Conservation (phyloP, 768 basidiomycete genomes). For the Suillus occidentalis region DNA sequence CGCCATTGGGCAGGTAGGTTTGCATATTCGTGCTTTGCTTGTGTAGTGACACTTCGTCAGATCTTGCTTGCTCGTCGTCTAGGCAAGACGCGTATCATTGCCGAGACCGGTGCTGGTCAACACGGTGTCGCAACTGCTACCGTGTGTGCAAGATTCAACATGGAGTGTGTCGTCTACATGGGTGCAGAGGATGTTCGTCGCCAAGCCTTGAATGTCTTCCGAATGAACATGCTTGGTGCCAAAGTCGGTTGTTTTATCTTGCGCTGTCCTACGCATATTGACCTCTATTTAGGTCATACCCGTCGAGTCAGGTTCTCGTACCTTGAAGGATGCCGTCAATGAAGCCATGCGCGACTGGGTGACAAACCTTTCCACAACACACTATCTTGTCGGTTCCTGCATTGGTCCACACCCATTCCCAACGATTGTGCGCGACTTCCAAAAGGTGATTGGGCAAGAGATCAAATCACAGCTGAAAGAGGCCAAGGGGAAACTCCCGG, state of each 20-base stretch:
- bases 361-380: constrained; percentile 88
- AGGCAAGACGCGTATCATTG: constrained; percentile 96
- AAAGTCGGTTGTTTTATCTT: constrained; percentile 48
- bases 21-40: constrained; percentile 16
- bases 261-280: background rate
- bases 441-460: constrained; percentile 91
- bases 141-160: constrained; percentile 92
- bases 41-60: constrained; percentile 38
- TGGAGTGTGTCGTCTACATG: constrained; percentile 98
- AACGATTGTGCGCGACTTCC: constrained; percentile 98
- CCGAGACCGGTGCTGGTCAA: constrained; percentile 98
- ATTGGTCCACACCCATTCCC: constrained; percentile 99
- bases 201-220: constrained; percentile 96
- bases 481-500: constrained; percentile 81
- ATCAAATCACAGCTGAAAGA: constrained; percentile 85
- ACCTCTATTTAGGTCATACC: constrained; percentile 71
- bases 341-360: constrained; percentile 99
- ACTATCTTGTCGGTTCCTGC: constrained; percentile 95
- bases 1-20: constrained; percentile 83
- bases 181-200: constrained; percentile 95
- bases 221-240: constrained; percentile 95
- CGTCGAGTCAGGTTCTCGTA: constrained; percentile 90
- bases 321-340: constrained; percentile 97
- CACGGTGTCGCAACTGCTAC: constrained; percentile 99
- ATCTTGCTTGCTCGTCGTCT: constrained; percentile 91